A percentile compares a stretch with the other conserved stretches of the same genome.
Conservation (phyloP, 2,329 filamentous ascomycete species). For the Nannizziopsis arthrosporioides region DNA sequence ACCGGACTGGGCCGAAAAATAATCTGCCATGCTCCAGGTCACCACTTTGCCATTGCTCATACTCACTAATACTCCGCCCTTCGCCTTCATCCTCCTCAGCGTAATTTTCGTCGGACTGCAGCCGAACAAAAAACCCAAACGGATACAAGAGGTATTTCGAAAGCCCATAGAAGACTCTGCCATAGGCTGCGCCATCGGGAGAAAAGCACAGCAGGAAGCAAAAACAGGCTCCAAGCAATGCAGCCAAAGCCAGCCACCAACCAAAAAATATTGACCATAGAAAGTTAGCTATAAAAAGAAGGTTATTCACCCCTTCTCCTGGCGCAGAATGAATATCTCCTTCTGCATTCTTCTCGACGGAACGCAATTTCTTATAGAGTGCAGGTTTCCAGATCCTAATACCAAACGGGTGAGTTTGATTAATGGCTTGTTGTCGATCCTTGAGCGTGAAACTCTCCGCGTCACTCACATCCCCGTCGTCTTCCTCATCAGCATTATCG, state of each 20-base stretch:
- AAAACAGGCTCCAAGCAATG: slow-evolving; percentile 59
- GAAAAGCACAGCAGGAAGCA: slow-evolving; percentile 72
- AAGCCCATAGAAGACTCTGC: slow-evolving; percentile 70
- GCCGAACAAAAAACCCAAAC: slow-evolving; percentile 88
- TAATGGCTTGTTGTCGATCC: slow-evolving; percentile 94
- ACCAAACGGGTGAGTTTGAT: slow-evolving; percentile 96
- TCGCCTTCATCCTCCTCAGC: slow-evolving; percentile 90
- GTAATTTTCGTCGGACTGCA: slow-evolving; percentile 90
- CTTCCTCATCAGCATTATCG: slow-evolving; percentile 48
- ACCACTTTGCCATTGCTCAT: slow-evolving; percentile 97
- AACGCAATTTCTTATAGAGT: slow-evolving; percentile 92
- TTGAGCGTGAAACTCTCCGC: slow-evolving; percentile 96
- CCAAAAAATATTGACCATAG: slow-evolving; percentile 86
- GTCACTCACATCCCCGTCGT: slow-evolving; percentile 67
- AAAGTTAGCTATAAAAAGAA: slow-evolving; percentile 79
- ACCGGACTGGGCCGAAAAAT: slow-evolving; percentile 83
- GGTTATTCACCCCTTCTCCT: slow-evolving; percentile 70
- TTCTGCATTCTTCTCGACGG: slow-evolving; percentile 90
- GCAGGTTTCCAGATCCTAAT: slow-evolving; percentile 99
- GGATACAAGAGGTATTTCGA: slow-evolving; percentile 85
- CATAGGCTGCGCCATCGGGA: slow-evolving; percentile 74
- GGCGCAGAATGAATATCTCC: slow-evolving; percentile 94
- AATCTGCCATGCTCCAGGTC: slow-evolving; percentile 90
- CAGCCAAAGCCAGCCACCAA: slow-evolving; percentile 82
- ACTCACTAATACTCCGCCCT: slow-evolving; percentile 93